Base-by-base conservation (phyloP, 2,329 filamentous ascomycete genomes). In the Aspergillus eucalypticola region DNA sequence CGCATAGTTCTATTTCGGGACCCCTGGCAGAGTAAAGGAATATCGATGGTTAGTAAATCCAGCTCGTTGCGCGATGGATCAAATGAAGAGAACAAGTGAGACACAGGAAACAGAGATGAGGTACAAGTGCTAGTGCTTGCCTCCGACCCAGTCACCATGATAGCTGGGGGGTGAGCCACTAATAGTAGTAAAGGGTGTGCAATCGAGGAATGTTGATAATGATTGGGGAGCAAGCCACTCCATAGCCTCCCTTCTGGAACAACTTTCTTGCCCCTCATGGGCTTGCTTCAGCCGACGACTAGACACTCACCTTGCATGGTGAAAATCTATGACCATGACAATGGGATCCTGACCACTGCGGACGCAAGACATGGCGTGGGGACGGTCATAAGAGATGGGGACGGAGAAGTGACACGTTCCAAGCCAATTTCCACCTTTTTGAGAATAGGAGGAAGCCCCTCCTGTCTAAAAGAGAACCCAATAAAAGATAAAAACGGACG, bases 1-100 rank as follows among this genome's bases (percentile, higher is more conserved):
- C 91, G 90, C 94, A 98, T 70, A 84, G 86, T 80, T 98, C 93
- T 59, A 98, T 90, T 79, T 99, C 95, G 32, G 95, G 95, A 8
- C 95, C 95, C 74, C 87, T 88, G 66, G 35, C 44, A 51, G 42
- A 49, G 29, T 19, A 8, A n/a, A 29, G 15, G 3, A 19, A 29
- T 21, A 6, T 8, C 7, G 53, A n/a, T 7, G 10, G 17, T 64
- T 54, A 66, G 60, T 13, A 21, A n/a, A 15, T 48, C 8, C 15
- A 38, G 21, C 38, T 19, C 49, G 19, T 39, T 41, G 15, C 3
- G 8, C 19, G 29, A 13, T 13, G 41, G 32, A 35, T 13, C 32
- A 35, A 13, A 35, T 35, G 32, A 35, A 11, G 10, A 35, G 5
- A 13, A 35, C 5, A 13, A 46, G 32, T 21, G 38, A 50, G 6